Base-by-base conservation (phyloP, 495 filamentous ascomycete species). In the Evernia prunastri region DNA sequence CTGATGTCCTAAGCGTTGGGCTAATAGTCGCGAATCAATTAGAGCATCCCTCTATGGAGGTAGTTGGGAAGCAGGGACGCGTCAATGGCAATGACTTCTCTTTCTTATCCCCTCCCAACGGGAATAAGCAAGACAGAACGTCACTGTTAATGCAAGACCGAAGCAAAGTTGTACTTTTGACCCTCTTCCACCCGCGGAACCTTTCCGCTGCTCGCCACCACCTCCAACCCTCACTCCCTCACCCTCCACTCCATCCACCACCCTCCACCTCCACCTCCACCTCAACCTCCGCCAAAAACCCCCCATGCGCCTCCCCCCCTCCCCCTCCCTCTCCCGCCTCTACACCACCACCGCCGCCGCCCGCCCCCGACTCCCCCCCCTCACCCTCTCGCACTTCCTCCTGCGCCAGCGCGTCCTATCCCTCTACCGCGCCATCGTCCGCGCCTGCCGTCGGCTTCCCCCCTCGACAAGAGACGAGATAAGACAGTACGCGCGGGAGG, bases 401-500 rank as follows among this genome's bases (percentile, higher is more conserved):
- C 58, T 69, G 1, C 70, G 65, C 36, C 70, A 68, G 29, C 64
- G 69, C 4, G 69, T 64, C 43, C 31, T 72, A 2, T 43, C 63
- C 17, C 63, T 71, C 25, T 72, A 68, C 25, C 70, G 70, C 11
- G 36, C 45, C 33, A 72, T 71, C 35, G 23, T 72, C 15, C 69
- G 69, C 25, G 63, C 67, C 5, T 68, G 59, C 37, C 31, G 58
- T 43, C 65, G 72, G 60, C 72, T 82, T 20, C 79, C 80, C 0
- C 78, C 78, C 6, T 65, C 76, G 8, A 81, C 86, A 15, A 81
- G 84, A 29, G 73, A 77, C 56, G 91, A 95, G 68, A 84, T 91
- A 65, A 80, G 80, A 40, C 74, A 76, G 35, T 93, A 89, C 78
- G 91, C 87, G 36, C 82, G 90, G 17, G 76, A 79, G 53, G 90